phyloP scores from a whole-genome alignment of 805 yeast species.

The Kazachstania kunashirensis region DNA sequence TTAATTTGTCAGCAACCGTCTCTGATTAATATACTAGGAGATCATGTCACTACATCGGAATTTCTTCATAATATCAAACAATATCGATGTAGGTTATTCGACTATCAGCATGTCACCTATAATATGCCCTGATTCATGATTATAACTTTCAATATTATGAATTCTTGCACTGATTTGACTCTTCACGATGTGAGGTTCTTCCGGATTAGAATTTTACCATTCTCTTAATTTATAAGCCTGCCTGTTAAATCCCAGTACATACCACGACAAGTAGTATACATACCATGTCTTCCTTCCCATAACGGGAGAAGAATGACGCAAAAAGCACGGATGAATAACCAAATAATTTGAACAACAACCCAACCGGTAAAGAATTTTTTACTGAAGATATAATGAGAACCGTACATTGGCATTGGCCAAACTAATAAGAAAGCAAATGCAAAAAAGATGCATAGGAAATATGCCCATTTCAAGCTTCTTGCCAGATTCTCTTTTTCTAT shows the following conservation, averaged over 20 bases:
- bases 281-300: constrained; percentile 62
- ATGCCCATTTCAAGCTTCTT: constrained; percentile 53
- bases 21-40: too few relatives aligned
- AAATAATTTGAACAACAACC: constrained; percentile 71
- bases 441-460: constrained; percentile 47
- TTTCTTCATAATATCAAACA: too few relatives aligned
- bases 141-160: constrained; percentile 5
- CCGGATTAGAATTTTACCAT: constrained; percentile 73
- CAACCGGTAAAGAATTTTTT: constrained; percentile 79
- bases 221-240: constrained; percentile 60
- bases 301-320: constrained; percentile 62
- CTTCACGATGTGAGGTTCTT: constrained; percentile 62
- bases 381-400: constrained; percentile 64
- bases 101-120: constrained; percentile 5
- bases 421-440: constrained; percentile 56
- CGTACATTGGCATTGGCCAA: constrained; percentile 97
- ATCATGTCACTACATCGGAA: too few relatives aligned
- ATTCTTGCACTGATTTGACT: constrained; percentile 44
- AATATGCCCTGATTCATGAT: neutral
- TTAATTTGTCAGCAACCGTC: constrained; percentile 1
- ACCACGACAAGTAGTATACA: constrained; percentile 59
- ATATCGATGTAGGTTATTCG: neutral
- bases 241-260: constrained; percentile 81
- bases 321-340: constrained; percentile 63
- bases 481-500: constrained; percentile 44